These are phyloP conservation scores for Naganishia vaughanmartiniae DNA, from an alignment of 768 basidiomycete species.

Conservation along the genomic window DNA sequence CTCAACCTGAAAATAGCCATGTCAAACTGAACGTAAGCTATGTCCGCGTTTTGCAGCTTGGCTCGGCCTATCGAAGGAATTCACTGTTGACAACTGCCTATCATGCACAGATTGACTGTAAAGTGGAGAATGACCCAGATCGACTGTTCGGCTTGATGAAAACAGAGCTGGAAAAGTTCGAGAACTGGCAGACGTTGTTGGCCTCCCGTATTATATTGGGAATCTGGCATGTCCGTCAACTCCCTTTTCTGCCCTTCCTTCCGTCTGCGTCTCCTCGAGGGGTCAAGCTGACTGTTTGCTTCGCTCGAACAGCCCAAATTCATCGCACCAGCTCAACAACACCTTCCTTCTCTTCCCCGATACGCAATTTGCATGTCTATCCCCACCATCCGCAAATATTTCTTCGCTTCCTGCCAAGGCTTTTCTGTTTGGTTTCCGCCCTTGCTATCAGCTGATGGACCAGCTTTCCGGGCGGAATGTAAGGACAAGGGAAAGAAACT, in stretches of 20 bases:
- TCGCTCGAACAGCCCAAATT: slow-evolving; percentile 82
- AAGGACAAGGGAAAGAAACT: slow-evolving; percentile 67
- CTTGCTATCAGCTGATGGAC: slow-evolving; percentile 70
- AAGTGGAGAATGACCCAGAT: slow-evolving; percentile 85
- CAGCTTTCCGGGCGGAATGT: slow-evolving; percentile 65
- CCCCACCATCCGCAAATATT: slow-evolving; percentile 73
- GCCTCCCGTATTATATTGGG: slow-evolving; percentile 49
- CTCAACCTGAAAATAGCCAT: slow-evolving; percentile 57
- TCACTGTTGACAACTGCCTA: no score
- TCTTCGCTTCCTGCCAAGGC: slow-evolving; percentile 80
- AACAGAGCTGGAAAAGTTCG: slow-evolving; percentile 61
- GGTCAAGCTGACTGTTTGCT: no score
- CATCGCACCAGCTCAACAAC: slow-evolving; percentile 68
- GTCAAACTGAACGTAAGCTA: slow-evolving; percentile 54
- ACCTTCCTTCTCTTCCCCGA: slow-evolving; percentile 76
- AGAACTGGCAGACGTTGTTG: slow-evolving; percentile 40
- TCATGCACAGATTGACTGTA: slow-evolving; percentile 78
- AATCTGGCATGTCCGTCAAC: slow-evolving; percentile 49
- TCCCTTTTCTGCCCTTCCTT: no score
- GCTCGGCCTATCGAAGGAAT: no score
- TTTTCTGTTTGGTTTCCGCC: slow-evolving; percentile 79
- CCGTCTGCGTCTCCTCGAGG: no score
- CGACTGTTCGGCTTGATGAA: slow-evolving; percentile 67
- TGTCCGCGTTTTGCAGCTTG: slow-evolving; percentile 15
- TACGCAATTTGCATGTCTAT: slow-evolving; percentile 79